phyloP scores from a whole-genome alignment of 768 basidiomycete genomes.

The Termitomyces sp. region DNA sequence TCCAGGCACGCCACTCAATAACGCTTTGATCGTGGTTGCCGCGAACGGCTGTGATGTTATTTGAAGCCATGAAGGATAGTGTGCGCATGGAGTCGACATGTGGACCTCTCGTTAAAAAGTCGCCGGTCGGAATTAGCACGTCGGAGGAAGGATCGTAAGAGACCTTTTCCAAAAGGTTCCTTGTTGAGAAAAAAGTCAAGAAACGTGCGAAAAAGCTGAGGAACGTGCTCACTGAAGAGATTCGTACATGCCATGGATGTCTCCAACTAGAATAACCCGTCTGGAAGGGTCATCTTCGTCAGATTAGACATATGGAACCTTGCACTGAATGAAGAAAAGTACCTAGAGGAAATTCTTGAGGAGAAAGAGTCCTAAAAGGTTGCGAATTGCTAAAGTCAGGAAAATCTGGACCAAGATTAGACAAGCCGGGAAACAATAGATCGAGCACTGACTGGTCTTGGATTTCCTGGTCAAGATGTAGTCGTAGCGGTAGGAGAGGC shows the following conservation, averaged over 20 bases:
- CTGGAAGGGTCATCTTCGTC: conserved; percentile 40
- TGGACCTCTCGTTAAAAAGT: conserved; percentile 69
- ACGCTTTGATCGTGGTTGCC: conserved; percentile 94
- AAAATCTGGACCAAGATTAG: conserved; percentile 24
- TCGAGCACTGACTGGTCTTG: background rate
- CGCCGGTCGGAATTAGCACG: conserved; percentile 77
- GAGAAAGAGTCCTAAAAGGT: conserved; percentile 35
- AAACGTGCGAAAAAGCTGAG: background rate
- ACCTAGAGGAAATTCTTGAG: conserved; percentile 54
- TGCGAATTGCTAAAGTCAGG: conserved; percentile 57
- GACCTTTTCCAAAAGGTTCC: conserved; percentile 57
- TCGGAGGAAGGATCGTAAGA: conserved; percentile 59
- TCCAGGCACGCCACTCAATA: conserved; percentile 87
- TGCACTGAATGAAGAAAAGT: conserved; percentile 5
- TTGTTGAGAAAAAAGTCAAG: conserved; percentile 30
- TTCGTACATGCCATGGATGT: conserved; percentile 79
- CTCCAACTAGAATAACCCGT: conserved; percentile 77
- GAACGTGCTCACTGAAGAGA: conserved; percentile 53
- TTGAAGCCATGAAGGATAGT: conserved; percentile 55
- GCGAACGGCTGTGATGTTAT: conserved; percentile 74
- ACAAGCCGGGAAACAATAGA: background rate
- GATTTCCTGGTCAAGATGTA: background rate
- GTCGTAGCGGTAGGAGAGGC: conserved; percentile 17
- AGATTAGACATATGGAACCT: background rate
- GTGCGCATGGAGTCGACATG: conserved; percentile 56